Evolutionary conservation across 805 yeast genomes (phyloP).

Genomic region (Geotrichum ghanense): DNA sequence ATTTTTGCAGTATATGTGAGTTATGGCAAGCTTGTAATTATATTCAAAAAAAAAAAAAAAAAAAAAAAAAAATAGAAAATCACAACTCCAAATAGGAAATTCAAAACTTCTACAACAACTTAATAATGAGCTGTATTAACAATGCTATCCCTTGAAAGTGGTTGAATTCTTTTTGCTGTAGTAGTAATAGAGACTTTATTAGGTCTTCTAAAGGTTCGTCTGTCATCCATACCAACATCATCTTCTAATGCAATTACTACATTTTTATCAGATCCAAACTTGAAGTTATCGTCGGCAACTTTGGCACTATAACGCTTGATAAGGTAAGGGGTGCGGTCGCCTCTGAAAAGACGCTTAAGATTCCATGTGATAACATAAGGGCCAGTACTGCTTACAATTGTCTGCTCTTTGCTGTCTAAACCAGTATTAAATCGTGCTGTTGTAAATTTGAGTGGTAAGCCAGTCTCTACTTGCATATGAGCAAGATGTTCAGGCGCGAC

Average conservation of each 20-base stretch:
- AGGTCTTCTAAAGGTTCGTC: conserved; percentile 47
- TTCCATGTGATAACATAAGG: conserved; percentile 80
- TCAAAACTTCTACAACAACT: background rate
- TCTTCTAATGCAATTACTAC: conserved; percentile 65
- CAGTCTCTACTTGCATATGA: conserved; percentile 41
- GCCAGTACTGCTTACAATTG: conserved; percentile 69
- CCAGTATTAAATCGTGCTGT: conserved; percentile 72
- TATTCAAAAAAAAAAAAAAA: too few species aligned
- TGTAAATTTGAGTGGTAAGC: conserved; percentile 45
- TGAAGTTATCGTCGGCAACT: conserved; percentile 70
- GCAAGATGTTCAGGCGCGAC: conserved; percentile 65
- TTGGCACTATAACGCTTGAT: conserved; percentile 51
- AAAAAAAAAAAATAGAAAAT: too few species aligned
- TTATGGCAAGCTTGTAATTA: too few species aligned
- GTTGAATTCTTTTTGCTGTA: conserved; percentile 14
- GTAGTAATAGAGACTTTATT: conserved; percentile 35
- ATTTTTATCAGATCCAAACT: conserved; percentile 57
- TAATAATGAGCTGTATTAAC: conserved; percentile 15
- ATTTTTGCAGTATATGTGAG: too few species aligned
- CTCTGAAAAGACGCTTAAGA: conserved; percentile 43
- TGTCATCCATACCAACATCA: conserved; percentile 63
- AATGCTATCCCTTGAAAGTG: conserved; percentile 13
- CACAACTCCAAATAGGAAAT: background rate
- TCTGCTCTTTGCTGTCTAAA: conserved; percentile 48
- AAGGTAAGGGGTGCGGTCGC: conserved; percentile 44